Evolutionary conservation across 192 early-diverging fungal genomes (phyloP), one percentile per base, ranked within the genome.

Genomic region (Gonapodya sp.): DNA sequence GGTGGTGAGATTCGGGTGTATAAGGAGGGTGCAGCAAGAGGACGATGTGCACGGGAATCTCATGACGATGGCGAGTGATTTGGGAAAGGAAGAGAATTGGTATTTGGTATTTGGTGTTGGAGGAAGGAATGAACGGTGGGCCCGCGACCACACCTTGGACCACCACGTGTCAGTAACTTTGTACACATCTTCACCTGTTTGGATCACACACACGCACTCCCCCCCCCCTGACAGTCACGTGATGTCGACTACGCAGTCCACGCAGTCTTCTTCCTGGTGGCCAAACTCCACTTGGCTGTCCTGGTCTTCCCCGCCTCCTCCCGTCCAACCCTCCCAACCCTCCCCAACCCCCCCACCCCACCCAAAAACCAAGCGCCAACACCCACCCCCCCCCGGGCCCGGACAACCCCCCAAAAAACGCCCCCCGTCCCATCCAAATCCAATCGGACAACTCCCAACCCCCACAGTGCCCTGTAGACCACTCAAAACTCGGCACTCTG

Each of bases 391-490:
- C 64, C 64, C 64, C 64, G 64, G n/a, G n/a, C n/a, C n/a, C n/a
- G n/a, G n/a, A n/a, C n/a, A n/a, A n/a, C n/a, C n/a, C 64, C 64
- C 16, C 64, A 30, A 72, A 18, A 30, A 30, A 16, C 64, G 16
- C 64, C 64, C 16, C 64, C 64, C 30, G 16, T 16, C 64, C 64
- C 64, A 30, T 30, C 64, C 30, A 16, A 30, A 16, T 16, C 16
- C 64, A 16, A 72, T 72, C 64, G 16, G 64, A 16, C 30, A 33
- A 2, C 75, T 18, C 18, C 75, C 18, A 18, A 14, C 8, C 75
- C 8, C 18, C 75, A 31, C 1, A 80, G 36, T 85, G 84, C 74
- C 84, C 84, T 2, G 82, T 85, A 78, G 82, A 85, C 82, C 80
- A 85, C 72, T 34, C 24, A 36, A 46, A 80, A 24, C 8, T 64